A percentile compares a stretch with the other conserved stretches of the same genome.
Conservation (phyloP, 495 filamentous ascomycete genomes). For the Penicillium steckii region DNA sequence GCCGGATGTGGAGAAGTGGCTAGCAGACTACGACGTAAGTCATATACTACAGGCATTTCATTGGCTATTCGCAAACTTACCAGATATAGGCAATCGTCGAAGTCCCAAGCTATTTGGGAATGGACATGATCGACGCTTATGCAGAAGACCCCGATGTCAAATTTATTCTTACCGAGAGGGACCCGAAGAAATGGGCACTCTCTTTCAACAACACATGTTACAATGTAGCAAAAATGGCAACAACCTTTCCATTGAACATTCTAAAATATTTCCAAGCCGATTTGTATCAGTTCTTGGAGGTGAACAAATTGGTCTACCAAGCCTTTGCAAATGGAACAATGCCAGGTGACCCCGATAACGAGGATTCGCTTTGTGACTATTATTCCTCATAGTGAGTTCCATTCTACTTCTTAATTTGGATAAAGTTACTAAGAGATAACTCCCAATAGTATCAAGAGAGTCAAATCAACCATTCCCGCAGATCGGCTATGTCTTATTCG, state of each 20-base stretch:
- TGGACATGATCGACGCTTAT: conserved; percentile 15
- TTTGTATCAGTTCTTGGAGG: conserved; percentile 13
- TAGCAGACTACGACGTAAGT: conserved; percentile 22
- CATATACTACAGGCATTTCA: background rate
- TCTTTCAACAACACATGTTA: conserved; percentile 23
- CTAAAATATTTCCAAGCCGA: conserved; percentile 22
- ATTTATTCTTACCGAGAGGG: conserved; percentile 29
- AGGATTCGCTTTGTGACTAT: conserved; percentile 7
- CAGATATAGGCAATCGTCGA: conserved; percentile 14
- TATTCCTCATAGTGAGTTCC: conserved; percentile 21
- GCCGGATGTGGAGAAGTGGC: conserved; percentile 21
- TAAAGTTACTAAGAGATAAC: too few species aligned
- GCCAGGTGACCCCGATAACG: conserved; percentile 11
- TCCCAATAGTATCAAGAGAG: conserved; percentile 14
- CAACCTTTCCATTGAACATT: conserved; percentile 17
- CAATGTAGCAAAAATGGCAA: background rate
- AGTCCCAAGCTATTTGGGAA: conserved; percentile 14
- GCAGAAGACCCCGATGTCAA: conserved; percentile 24
- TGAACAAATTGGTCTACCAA: conserved; percentile 9
- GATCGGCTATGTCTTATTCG: conserved; percentile 17
- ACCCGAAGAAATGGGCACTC: conserved; percentile 21
- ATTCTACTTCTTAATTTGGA: too few species aligned
- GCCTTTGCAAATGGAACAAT: background rate
- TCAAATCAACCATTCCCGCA: conserved; percentile 16
- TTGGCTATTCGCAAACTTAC: background rate